Base-by-base conservation (phyloP, 306 rosid species). In the Citrullus colocynthis region DNA sequence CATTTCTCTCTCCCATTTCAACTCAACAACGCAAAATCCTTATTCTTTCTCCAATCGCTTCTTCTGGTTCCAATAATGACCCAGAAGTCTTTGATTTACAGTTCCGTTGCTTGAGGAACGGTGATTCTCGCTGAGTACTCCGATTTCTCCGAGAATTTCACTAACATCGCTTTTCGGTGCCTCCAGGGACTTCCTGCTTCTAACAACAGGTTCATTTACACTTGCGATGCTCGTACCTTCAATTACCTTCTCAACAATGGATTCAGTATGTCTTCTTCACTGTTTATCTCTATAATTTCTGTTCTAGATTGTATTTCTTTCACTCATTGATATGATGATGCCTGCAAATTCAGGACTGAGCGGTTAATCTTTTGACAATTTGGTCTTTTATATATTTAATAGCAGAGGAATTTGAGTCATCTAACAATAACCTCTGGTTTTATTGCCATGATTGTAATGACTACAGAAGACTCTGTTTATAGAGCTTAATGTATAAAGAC, bases 51-150 rank as follows among this genome's bases (percentile, higher is more conserved):
- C 57, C 2, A 52, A 52, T 6, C 18, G 18, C 57, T 52, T 52
- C 7, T 52, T 14, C n/a, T 52, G 57, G 2, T 52, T 52, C 57
- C 7, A 52, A 52, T 54, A 24, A 54, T 77, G 80, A 59, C 71
- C 9, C 80, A 60, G 44, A 34, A 16, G 16, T 58, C 72, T 60
- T 45, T 77, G 58, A 60, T 77, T 34, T 77, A 77, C 57, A 77
- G 80, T 20, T 77, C 60, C 57, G 80, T 77, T 6, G 80, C 80
- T 60, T 42, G 80, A 58, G 80, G 80, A 24, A 77, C 80, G 58
- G 72, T 60, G 80, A 77, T 77, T 65, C 55, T 77, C 30, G 80
- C 80, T 3, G 80, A 77, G 24, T 28, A 58, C 42, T 21, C 72
- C 1, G 80, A 77, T 8, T 60, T 77, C 41, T 41, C 80, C 1